These are phyloP conservation scores for Pseudocercospora musae DNA, from an alignment of 2,329 filamentous ascomycete species.

Conservation along the genomic window DNA sequence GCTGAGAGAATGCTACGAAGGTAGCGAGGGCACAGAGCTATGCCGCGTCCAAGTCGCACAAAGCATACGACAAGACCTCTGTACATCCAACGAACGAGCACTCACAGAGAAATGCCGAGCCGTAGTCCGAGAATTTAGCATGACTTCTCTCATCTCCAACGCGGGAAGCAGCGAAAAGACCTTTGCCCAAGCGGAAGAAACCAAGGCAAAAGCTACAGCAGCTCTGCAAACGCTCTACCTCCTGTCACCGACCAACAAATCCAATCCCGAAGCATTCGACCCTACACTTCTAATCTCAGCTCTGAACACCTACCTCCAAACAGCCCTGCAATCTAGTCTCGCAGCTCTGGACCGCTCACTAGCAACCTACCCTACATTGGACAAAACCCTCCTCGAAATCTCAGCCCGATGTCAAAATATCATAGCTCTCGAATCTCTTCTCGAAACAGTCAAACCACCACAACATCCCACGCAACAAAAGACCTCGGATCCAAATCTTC, in stretches of 20 bases:
- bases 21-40: conserved; percentile 67
- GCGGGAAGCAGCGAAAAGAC: conserved; percentile 35
- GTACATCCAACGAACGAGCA: conserved; percentile 68
- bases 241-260: conserved; percentile 63
- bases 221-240: conserved; percentile 76
- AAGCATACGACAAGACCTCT: conserved; percentile 65
- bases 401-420: conserved; percentile 85
- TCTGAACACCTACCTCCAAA: conserved; percentile 78
- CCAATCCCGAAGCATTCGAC: conserved; percentile 48
- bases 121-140: conserved; percentile 77
- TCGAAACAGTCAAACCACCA: conserved; percentile 66
- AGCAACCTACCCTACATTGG: conserved; percentile 74
- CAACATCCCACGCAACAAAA: conserved; percentile 60
- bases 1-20: conserved; percentile 39
- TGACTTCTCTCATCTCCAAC: conserved; percentile 53
- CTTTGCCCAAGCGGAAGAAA: conserved; percentile 67
- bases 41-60: conserved; percentile 69
- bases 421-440: conserved; percentile 76
- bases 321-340: conserved; percentile 73
- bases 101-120: conserved; percentile 61
- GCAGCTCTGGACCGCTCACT: conserved; percentile 72
- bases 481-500: conserved; percentile 49
- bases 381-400: conserved; percentile 77
- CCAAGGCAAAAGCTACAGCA: conserved; percentile 67
- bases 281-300: conserved; percentile 72